These are phyloP conservation scores for Knoxdaviesia capensis DNA, from an alignment of 2,329 filamentous ascomycete species.

Conservation along the genomic window DNA sequence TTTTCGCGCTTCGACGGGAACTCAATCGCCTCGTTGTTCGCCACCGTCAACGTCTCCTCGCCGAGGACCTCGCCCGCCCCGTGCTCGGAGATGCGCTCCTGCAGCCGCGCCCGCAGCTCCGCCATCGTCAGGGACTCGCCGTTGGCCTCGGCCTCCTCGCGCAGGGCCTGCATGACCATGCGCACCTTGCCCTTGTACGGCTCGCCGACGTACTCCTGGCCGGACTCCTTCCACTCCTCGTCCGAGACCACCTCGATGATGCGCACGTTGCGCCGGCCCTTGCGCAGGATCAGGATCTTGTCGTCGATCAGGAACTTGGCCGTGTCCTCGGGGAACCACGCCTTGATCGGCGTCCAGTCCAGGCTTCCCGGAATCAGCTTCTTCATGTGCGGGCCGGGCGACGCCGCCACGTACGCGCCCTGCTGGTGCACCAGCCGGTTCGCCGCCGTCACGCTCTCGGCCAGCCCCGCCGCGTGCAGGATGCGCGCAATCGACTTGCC, in stretches of 20 bases:
- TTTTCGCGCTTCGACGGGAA: constrained; percentile 10
- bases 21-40: constrained; percentile 20
- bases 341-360: constrained; percentile 39
- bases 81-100: constrained; percentile 6
- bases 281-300: constrained; percentile 37
- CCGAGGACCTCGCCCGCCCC: background rate
- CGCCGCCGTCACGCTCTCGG: constrained; percentile 32
- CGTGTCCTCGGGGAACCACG: constrained; percentile 36
- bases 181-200: constrained; percentile 27
- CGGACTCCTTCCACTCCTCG: constrained; percentile 27
- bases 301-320: constrained; percentile 40
- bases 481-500: constrained; percentile 35
- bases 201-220: constrained; percentile 31
- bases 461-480: constrained; percentile 38
- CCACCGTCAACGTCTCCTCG: constrained; percentile 11
- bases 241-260: constrained; percentile 39
- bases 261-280: constrained; percentile 42
- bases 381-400: constrained; percentile 17
- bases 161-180: constrained; percentile 17
- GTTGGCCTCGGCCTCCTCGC: constrained; percentile 14
- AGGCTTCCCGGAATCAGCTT: constrained; percentile 27
- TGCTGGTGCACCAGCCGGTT: constrained; percentile 32
- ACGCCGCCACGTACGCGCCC: constrained; percentile 40
- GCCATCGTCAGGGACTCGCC: constrained; percentile 9
- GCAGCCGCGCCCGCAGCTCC: constrained; percentile 12